A percentile compares a stretch with the other conserved stretches of the same genome.
These are phyloP conservation scores for Neurospora cerealis DNA, from an alignment of 495 filamentous ascomycete genomes.

Conservation along the genomic window DNA sequence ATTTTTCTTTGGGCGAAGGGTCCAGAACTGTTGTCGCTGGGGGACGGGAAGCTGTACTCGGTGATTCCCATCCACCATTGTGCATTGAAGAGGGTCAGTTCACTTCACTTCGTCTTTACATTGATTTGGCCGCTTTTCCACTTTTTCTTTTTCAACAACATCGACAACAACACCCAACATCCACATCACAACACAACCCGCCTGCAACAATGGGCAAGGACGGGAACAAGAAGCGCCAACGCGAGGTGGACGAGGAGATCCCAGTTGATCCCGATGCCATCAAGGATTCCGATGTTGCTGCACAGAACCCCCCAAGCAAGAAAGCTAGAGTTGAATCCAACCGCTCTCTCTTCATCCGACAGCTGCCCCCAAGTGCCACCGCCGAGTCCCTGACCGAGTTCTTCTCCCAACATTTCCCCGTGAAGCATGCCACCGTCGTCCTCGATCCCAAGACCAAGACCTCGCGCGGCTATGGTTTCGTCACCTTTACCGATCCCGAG, in stretches of 20 bases:
- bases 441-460: constrained; percentile 68
- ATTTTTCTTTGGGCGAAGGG: background rate
- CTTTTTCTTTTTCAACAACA: background rate
- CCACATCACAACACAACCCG: background rate
- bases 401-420: constrained; percentile 87
- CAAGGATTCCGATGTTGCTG: constrained; percentile 4
- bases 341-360: constrained; percentile 81
- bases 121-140: constrained; percentile 8
- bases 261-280: constrained; percentile 3
- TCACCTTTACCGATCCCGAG: constrained; percentile 88
- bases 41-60: background rate
- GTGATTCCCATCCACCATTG: background rate
- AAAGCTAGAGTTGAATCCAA: constrained; percentile 39
- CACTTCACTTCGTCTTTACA: background rate
- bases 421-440: constrained; percentile 89
- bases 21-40: background rate
- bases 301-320: constrained; percentile 23
- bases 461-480: constrained; percentile 90
- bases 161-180: background rate
- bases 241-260: constrained; percentile 12
- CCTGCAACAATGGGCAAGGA: constrained; percentile 22
- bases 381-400: constrained; percentile 70
- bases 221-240: constrained; percentile 26
- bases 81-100: background rate
- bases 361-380: constrained; percentile 67